Percentiles rank a stretch among this genome's conserved stretches.
phyloP scores from a whole-genome alignment of 2,329 filamentous ascomycete species.

The Cladosporium velox region DNA sequence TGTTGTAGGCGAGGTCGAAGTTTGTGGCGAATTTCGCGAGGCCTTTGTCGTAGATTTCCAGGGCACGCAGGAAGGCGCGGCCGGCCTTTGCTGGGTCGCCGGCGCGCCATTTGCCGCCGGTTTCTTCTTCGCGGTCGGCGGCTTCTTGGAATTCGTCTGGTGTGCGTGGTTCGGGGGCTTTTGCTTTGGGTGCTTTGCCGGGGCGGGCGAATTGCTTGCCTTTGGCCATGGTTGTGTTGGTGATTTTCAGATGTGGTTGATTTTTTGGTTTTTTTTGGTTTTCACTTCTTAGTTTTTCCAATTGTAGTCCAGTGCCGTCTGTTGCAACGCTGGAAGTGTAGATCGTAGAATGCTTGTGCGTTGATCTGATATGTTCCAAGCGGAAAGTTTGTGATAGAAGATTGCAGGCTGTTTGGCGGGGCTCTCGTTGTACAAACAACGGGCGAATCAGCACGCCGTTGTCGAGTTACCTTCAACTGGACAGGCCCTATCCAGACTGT shows the following conservation, averaged over 20 bases:
- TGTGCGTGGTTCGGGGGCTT: slow-evolving; percentile 56
- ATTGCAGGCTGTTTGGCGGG: slow-evolving; percentile 2
- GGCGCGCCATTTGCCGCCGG: slow-evolving; percentile 72
- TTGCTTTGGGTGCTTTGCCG: slow-evolving; percentile 32
- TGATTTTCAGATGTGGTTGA: not conserved
- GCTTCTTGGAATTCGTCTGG: slow-evolving; percentile 69
- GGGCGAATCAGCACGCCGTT: slow-evolving; percentile 1
- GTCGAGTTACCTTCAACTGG: not conserved
- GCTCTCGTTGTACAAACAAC: not conserved
- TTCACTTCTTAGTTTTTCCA: not conserved
- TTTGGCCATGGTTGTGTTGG: slow-evolving; percentile 31
- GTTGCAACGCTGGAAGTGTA: not conserved
- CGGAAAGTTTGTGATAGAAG: slow-evolving; percentile 7
- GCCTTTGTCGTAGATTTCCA: slow-evolving; percentile 66
- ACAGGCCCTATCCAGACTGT: not conserved
- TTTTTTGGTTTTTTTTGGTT: not conserved
- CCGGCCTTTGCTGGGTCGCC: slow-evolving; percentile 68
- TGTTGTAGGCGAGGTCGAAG: slow-evolving; percentile 75
- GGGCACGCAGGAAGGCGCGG: slow-evolving; percentile 64
- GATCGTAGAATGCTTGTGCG: not conserved
- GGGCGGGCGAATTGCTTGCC: slow-evolving; percentile 34
- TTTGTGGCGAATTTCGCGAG: slow-evolving; percentile 60
- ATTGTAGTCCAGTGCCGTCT: not conserved
- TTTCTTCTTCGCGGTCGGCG: slow-evolving; percentile 69
- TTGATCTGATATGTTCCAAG: slow-evolving; percentile 1